Evolutionary conservation across 371 early-diverging fungal species (phyloP), one percentile per base, ranked within the genome.

Genomic region (Mortierella sp.): DNA sequence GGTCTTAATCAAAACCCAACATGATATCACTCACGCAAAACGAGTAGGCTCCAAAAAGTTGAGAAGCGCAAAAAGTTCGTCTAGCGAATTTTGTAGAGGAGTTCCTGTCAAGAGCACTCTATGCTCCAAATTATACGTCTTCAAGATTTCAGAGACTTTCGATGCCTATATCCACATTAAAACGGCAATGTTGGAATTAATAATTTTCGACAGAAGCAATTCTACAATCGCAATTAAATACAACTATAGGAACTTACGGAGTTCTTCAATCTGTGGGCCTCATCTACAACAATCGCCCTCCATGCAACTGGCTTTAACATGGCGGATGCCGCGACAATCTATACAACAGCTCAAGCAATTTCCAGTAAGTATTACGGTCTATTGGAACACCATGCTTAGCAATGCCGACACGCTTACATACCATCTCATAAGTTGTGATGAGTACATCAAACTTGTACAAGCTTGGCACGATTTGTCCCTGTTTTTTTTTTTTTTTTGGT

Each of bases 231-330:
- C 45, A 16, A 18, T 26, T 32, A 39, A 22, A 51, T 14, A 37
- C 30, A 65, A 4, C 43, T 20, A 20, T 6, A 5, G 24, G 60
- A 22, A 24, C 74, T 67, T 70, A 86, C 89, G 83, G 89, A 91
- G 85, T 97, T 97, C 84, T 99, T 99, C 55, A 99, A 86, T 55
- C 96, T 88, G 85, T 99, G 99, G 1, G 97, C 99, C 85, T 98
- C 99, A 85, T 99, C 99, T 66, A 99, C 92, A 18, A 98, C 94
- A 49, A 90, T 93, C 20, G 91, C 92, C 63, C 92, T 86, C 96
- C 96, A 99, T 3, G 89, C 86, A 66, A 98, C 89, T 40, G 94
- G 90, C 51, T 90, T 87, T 35, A 98, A 84, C 65, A 94, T 93
- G 3, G 93, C 81, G 8, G 90, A 86, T 30, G 92, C 91, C 22